Evolutionary conservation across 1,139 yeast species (phyloP).

Genomic region (Petasospora rhodanensis): DNA sequence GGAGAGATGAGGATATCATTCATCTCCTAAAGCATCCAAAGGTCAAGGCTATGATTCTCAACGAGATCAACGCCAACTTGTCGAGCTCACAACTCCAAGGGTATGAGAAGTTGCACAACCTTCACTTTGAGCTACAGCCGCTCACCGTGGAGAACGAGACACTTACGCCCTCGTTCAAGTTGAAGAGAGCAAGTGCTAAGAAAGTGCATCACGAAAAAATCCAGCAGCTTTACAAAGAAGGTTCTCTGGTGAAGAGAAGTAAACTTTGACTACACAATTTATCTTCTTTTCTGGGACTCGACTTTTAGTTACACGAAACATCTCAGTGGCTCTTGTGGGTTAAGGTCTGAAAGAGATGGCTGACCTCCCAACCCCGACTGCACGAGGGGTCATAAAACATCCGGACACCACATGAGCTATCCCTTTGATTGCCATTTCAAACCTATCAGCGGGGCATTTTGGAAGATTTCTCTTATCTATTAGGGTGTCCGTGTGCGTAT

Average conservation of each 20-base stretch:
- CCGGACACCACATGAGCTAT: too few species aligned
- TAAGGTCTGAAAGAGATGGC: too few species aligned
- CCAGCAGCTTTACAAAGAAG: conserved; percentile 50
- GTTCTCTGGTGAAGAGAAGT: conserved; percentile 24
- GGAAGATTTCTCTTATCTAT: too few species aligned
- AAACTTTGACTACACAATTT: conserved; percentile 7
- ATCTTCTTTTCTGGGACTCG: too few species aligned
- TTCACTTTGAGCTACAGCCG: conserved; percentile 52
- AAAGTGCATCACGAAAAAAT: conserved; percentile 41
- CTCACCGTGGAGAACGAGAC: conserved; percentile 53
- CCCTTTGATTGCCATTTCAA: too few species aligned
- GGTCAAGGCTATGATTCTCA: conserved; percentile 18
- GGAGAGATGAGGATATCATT: conserved; percentile 22
- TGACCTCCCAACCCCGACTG: too few species aligned
- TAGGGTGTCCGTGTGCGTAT: too few species aligned
- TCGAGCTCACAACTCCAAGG: conserved; percentile 30
- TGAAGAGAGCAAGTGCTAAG: conserved; percentile 55
- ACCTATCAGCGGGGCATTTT: too few species aligned
- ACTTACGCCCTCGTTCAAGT: conserved; percentile 62
- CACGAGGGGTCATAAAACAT: too few species aligned
- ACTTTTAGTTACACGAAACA: too few species aligned
- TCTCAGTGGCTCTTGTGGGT: too few species aligned
- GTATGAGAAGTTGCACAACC: conserved; percentile 55
- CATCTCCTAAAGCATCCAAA: conserved; percentile 16
- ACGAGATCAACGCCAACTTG: conserved; percentile 18